A percentile compares a stretch with the other conserved stretches of the same genome.
These are phyloP conservation scores for Canna indica DNA, from an alignment of 176 grass and related monocot genomes.

Conservation along the genomic window DNA sequence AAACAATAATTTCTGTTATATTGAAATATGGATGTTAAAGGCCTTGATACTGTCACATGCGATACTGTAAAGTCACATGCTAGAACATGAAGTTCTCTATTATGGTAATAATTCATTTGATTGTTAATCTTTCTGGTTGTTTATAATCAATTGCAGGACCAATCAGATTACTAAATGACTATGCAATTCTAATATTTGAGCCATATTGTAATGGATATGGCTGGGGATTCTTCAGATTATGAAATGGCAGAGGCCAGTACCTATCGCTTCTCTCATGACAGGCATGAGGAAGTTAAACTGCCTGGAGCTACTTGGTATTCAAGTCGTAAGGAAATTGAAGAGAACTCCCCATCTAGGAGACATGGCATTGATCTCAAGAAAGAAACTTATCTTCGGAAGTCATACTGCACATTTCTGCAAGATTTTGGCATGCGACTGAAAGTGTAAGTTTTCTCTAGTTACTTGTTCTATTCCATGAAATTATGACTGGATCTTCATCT, in stretches of 20 bases:
- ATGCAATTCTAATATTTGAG: no score
- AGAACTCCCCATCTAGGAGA: constrained; percentile 59
- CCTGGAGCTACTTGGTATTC: constrained; percentile 81
- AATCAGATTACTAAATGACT: no score
- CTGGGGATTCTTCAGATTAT: constrained; percentile 38
- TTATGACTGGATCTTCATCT: background rate
- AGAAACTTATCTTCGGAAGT: constrained; percentile 72
- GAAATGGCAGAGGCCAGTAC: constrained; percentile 60
- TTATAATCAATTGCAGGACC: no score
- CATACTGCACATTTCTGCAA: constrained; percentile 86
- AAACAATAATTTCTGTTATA: no score
- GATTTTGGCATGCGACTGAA: constrained; percentile 86
- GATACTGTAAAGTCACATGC: no score
- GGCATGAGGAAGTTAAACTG: constrained; percentile 26
- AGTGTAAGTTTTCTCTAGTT: constrained; percentile 64
- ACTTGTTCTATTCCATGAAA: background rate
- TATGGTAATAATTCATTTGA: no score
- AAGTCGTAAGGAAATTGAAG: constrained; percentile 79
- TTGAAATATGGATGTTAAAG: no score
- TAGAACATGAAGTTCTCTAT: no score
- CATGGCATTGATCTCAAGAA: constrained; percentile 84
- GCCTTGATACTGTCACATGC: no score
- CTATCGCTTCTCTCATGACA: constrained; percentile 41
- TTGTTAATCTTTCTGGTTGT: no score
- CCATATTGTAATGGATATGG: background rate